Percentiles rank a stretch among this genome's conserved stretches.
Evolutionary conservation across 345 rosid species (phyloP).

Genomic region (Rhizophora apiculata): DNA sequence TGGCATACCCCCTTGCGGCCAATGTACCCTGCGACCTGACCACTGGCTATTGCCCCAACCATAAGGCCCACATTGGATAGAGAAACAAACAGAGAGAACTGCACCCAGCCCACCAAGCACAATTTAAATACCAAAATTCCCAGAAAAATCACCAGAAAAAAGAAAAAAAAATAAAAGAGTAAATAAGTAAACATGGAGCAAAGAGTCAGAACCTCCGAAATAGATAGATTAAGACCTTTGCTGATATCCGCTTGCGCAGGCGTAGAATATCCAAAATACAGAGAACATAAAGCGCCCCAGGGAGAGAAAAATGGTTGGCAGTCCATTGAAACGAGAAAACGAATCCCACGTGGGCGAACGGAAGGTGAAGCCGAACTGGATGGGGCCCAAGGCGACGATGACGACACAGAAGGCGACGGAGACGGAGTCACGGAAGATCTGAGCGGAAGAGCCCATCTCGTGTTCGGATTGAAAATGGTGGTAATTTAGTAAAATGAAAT

Average conservation of each 20-base stretch:
- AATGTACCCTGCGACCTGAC: constrained; percentile 88
- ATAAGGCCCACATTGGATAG: constrained; percentile 95
- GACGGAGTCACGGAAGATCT: constrained; percentile 72
- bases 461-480: too few species aligned
- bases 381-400: constrained; percentile 95
- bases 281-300: background rate
- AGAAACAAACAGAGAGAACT: constrained; percentile 89
- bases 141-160: background rate
- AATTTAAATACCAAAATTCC: background rate
- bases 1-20: constrained; percentile 83
- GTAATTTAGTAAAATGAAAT: too few species aligned
- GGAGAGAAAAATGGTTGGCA: background rate
- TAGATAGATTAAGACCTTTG: constrained; percentile 66
- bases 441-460: constrained; percentile 67
- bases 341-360: background rate
- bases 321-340: background rate
- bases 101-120: constrained; percentile 24
- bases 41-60: constrained; percentile 97
- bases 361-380: constrained; percentile 98
- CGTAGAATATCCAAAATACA: constrained; percentile 82
- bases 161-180: background rate
- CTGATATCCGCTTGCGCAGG: constrained; percentile 80
- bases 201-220: constrained; percentile 64
- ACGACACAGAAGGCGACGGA: constrained; percentile 88
- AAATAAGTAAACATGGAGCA: background rate